Conservation (phyloP, 345 rosid species). For the Boechera retrofracta region DNA sequence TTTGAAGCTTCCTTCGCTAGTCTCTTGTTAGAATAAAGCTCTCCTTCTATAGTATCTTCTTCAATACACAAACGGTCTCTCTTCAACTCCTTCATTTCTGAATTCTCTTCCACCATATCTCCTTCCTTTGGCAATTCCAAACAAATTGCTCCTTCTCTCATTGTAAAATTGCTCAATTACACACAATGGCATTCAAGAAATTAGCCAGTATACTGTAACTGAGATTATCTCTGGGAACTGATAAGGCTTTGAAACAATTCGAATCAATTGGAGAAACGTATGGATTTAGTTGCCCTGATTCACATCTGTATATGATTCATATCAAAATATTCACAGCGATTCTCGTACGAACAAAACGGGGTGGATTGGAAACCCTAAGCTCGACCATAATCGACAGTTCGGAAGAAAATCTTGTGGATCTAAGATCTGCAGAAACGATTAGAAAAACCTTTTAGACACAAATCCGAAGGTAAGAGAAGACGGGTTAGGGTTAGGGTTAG, state of each 20-base stretch:
- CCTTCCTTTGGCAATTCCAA: constrained; percentile 42
- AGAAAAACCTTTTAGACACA: background rate
- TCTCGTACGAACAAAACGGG: constrained; percentile 26
- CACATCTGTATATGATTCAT: constrained; percentile 23
- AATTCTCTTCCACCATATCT: constrained; percentile 39
- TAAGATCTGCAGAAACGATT: constrained; percentile 19
- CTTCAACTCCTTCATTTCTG: constrained; percentile 52
- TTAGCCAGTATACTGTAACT: background rate
- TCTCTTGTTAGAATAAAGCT: constrained; percentile 51
- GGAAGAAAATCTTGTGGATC: constrained; percentile 45
- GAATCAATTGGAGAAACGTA: background rate
- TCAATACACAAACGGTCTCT: constrained; percentile 47
- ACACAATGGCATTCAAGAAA: constrained; percentile 40
- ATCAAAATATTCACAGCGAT: constrained; percentile 28
- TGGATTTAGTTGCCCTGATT: constrained; percentile 25
- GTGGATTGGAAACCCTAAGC: constrained; percentile 3
- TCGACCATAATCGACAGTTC: background rate
- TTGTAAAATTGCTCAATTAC: constrained; percentile 26
- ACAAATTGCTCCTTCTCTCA: constrained; percentile 66
- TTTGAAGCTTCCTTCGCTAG: constrained; percentile 66
- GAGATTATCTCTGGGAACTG: too few relatives aligned
- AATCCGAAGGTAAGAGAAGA: background rate
- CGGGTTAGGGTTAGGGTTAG: constrained; percentile 46
- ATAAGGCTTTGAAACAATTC: constrained; percentile 1
- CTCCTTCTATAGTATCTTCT: constrained; percentile 43